A percentile compares a stretch with the other conserved stretches of the same genome.
phyloP scores from a whole-genome alignment of 345 rosid genomes.

The Eucalyptus erythrocorys region DNA sequence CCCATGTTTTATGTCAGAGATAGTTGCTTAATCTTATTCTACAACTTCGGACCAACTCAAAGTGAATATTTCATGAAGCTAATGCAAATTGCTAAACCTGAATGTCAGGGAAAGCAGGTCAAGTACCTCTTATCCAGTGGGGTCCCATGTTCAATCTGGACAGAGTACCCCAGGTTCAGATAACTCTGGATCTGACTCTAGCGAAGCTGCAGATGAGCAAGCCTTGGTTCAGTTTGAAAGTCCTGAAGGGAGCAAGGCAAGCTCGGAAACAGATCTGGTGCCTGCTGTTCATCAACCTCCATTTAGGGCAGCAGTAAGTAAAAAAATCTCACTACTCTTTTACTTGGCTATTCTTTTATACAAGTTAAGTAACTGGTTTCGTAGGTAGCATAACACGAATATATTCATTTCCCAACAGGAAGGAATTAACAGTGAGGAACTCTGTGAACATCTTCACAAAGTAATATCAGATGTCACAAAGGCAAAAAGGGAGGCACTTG shows the following conservation, averaged over 20 bases:
- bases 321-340: background rate
- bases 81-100: background rate
- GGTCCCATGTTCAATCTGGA: background rate
- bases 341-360: background rate
- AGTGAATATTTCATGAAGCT: background rate
- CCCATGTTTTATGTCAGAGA: background rate
- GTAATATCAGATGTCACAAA: constrained; percentile 43
- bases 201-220: too few relatives aligned
- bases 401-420: constrained; percentile 30
- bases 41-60: background rate
- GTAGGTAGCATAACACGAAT: background rate
- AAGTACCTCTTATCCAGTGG: background rate
- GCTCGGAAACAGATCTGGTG: background rate
- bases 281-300: background rate
- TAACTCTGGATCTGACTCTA: background rate
- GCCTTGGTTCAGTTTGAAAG: background rate
- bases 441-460: constrained; percentile 30
- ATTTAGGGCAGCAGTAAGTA: background rate
- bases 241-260: background rate
- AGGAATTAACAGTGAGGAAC: constrained; percentile 21
- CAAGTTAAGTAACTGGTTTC: background rate
- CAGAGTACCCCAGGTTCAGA: background rate
- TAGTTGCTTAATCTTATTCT: background rate
- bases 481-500: constrained; percentile 39
- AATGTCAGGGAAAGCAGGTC: constrained; percentile 3